Conservation (phyloP, 2,329 filamentous ascomycete genomes). For the Phaeoacremonium minimum region DNA sequence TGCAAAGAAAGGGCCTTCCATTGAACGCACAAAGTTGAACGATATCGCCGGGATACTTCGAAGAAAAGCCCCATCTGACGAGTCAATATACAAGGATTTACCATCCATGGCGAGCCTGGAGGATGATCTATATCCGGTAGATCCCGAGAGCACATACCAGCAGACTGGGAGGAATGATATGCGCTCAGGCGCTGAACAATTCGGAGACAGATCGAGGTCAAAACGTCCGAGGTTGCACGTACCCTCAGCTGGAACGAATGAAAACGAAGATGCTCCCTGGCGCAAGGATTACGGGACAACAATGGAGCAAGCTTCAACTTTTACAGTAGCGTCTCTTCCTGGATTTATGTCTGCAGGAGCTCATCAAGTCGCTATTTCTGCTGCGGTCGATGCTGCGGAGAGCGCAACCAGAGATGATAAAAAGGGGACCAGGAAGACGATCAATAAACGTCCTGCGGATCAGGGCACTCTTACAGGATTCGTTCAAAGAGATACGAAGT, state of each 20-base stretch:
- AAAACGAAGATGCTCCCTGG: constrained; percentile 27
- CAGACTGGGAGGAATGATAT: no score
- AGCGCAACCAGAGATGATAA: constrained; percentile 5
- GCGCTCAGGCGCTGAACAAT: no score
- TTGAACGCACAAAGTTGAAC: constrained; percentile 58
- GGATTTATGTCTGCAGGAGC: constrained; percentile 61
- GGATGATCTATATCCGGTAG: constrained; percentile 65
- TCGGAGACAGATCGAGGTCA: no score
- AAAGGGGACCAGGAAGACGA: constrained; percentile 21
- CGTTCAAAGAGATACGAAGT: constrained; percentile 1
- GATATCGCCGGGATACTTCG: constrained; percentile 69
- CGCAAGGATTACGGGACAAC: constrained; percentile 51
- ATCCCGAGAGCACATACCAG: constrained; percentile 44
- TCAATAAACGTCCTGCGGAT: constrained; percentile 10
- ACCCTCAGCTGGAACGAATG: no score
- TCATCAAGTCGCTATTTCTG: constrained; percentile 39
- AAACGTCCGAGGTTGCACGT: no score
- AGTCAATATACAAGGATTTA: constrained; percentile 48
- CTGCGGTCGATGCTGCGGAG: constrained; percentile 22
- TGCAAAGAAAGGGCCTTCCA: constrained; percentile 63
- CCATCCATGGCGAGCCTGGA: constrained; percentile 52
- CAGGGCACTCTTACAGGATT: constrained; percentile 8
- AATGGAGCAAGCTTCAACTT: constrained; percentile 54
- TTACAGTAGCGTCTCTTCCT: constrained; percentile 52
- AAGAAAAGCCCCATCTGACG: constrained; percentile 53